Evolutionary conservation across 352 stramenopile genomes (phyloP).

Genomic region (Pythium sp.): DNA sequence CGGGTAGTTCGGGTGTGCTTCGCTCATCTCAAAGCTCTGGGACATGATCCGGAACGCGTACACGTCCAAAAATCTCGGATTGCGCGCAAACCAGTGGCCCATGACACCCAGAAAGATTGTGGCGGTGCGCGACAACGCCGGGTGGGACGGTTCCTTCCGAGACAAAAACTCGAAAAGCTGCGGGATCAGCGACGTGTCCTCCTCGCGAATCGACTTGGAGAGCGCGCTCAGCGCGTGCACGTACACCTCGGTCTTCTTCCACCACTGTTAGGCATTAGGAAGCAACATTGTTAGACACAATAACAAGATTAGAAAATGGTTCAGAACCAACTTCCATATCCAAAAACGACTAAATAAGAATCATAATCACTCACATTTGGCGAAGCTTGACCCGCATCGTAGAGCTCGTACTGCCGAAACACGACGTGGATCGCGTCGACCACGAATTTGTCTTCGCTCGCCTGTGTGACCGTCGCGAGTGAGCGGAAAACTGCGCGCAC

Average conservation of each 20-base stretch:
- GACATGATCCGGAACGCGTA: constrained; percentile 73
- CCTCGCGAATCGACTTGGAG: constrained; percentile 78
- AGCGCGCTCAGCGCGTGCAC: constrained; percentile 77
- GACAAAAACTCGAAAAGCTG: constrained; percentile 75
- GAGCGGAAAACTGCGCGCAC: constrained; percentile 73
- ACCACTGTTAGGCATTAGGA: constrained; percentile 43
- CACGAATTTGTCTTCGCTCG: constrained; percentile 78
- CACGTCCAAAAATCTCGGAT: constrained; percentile 48
- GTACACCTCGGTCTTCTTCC: constrained; percentile 76
- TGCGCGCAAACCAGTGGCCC: constrained; percentile 70
- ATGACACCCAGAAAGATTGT: constrained; percentile 74
- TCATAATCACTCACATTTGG: constrained; percentile 23
- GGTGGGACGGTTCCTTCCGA: constrained; percentile 57
- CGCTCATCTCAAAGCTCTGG: constrained; percentile 55
- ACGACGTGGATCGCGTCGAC: constrained; percentile 71
- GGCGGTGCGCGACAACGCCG: constrained; percentile 50
- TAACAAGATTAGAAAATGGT: neutral
- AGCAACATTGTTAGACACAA: neutral
- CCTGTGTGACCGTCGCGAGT: constrained; percentile 62
- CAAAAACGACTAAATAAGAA: neutral
- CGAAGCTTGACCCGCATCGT: constrained; percentile 30
- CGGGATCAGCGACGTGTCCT: constrained; percentile 71
- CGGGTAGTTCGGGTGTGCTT: constrained; percentile 33
- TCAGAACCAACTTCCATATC: neutral
- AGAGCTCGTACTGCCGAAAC: constrained; percentile 65